Percentiles rank a stretch among this genome's conserved stretches.
These are phyloP conservation scores for Suillus sp. DNA, from an alignment of 768 basidiomycete genomes.

Conservation along the genomic window DNA sequence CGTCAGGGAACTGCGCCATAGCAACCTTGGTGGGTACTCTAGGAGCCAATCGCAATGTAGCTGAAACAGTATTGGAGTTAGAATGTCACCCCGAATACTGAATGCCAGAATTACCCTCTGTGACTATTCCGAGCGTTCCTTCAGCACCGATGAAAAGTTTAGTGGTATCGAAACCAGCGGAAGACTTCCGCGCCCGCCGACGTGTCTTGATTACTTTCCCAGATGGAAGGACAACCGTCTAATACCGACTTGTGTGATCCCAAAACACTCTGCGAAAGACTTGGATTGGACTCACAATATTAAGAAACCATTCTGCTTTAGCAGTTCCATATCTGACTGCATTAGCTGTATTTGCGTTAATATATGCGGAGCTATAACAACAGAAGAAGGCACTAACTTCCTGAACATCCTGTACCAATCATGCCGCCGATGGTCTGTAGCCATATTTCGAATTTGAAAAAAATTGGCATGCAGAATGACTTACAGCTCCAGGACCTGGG, in stretches of 20 bases:
- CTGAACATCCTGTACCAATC: constrained; percentile 85
- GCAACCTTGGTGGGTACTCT: constrained; percentile 82
- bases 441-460: neutral
- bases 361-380: neutral
- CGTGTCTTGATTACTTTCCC: constrained; percentile 90
- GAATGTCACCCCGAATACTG: too few relatives aligned
- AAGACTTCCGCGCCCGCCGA: constrained; percentile 75
- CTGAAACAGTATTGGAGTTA: constrained; percentile 27
- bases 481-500: constrained; percentile 69
- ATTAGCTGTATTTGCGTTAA: constrained; percentile 51
- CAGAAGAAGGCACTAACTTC: constrained; percentile 52
- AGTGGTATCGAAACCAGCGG: constrained; percentile 85
- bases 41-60: constrained; percentile 82
- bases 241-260: constrained; percentile 35
- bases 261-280: constrained; percentile 14
- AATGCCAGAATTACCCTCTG: constrained; percentile 60
- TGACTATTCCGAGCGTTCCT: constrained; percentile 89
- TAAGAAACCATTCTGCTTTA: constrained; percentile 86
- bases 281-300: constrained; percentile 51
- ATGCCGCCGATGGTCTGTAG: constrained; percentile 81
- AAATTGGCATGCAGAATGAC: constrained; percentile 20
- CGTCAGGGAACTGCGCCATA: constrained; percentile 83
- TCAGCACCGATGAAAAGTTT: constrained; percentile 91
- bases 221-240: constrained; percentile 84
- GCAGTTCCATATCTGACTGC: constrained; percentile 88